These are phyloP conservation scores for Prunus yedoensis DNA, from an alignment of 331 rosid genomes.

Conservation along the genomic window DNA sequence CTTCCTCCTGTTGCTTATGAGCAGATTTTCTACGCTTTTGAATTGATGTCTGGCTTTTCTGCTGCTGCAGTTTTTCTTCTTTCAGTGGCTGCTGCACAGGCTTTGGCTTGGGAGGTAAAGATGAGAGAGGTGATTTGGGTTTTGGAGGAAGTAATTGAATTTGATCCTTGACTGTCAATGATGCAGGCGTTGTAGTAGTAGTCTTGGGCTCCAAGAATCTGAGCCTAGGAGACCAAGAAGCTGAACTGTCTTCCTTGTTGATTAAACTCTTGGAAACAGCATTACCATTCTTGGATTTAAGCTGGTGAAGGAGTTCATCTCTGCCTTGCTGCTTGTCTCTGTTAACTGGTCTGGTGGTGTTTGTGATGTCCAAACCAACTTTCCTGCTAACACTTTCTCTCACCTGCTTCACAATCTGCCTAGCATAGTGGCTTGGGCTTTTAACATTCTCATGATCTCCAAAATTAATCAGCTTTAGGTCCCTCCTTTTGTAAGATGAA, in stretches of 20 bases:
- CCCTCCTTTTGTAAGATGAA: constrained; percentile 44
- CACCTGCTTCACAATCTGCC: constrained; percentile 72
- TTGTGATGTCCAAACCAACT: constrained; percentile 75
- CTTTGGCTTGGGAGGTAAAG: constrained; percentile 41
- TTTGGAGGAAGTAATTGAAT: constrained; percentile 15
- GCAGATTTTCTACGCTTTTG: constrained; percentile 27
- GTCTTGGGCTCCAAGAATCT: constrained; percentile 44
- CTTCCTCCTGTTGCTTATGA: constrained; percentile 55
- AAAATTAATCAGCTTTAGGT: constrained; percentile 25
- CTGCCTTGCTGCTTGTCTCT: constrained; percentile 38
- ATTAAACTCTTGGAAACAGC: constrained; percentile 23
- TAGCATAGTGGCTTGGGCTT: constrained; percentile 50
- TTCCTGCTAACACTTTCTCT: constrained; percentile 64
- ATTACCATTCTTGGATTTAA: constrained; percentile 36
- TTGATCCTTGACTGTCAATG: constrained; percentile 32
- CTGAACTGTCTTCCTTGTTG: constrained; percentile 41
- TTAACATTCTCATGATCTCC: neutral
- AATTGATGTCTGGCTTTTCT: neutral
- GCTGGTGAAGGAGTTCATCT: constrained; percentile 38
- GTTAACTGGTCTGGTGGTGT: constrained; percentile 33
- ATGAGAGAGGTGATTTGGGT: constrained; percentile 18
- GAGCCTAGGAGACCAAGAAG: constrained; percentile 57
- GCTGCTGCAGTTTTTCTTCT: constrained; percentile 15
- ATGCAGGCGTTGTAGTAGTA: too few relatives aligned
- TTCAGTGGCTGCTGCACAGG: constrained; percentile 12